phyloP scores from a whole-genome alignment of 1,284 basidiomycete species.

The Sanguinoderma infundibulare region DNA sequence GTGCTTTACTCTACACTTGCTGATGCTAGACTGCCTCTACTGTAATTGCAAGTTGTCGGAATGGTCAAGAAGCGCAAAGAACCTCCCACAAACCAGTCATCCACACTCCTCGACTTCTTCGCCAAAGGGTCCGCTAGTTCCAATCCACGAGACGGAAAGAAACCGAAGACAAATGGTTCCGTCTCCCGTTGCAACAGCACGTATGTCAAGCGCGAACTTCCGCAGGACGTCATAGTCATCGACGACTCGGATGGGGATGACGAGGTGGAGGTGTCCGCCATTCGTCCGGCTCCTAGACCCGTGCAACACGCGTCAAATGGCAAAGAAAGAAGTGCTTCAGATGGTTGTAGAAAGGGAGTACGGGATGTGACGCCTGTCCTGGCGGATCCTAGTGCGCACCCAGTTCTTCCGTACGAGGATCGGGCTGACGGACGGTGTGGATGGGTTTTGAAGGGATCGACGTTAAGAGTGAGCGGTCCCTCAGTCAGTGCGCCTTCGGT shows the following conservation, averaged over 20 bases:
- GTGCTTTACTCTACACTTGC: neutral
- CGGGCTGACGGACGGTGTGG: constrained; percentile 4
- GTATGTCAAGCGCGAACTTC: constrained; percentile 13
- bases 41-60: neutral
- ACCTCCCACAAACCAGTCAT: constrained; percentile 33
- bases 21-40: neutral
- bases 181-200: neutral
- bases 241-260: constrained; percentile 55
- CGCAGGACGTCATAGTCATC: constrained; percentile 56
- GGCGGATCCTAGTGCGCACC: constrained; percentile 12
- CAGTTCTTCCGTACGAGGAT: neutral
- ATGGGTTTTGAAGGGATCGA: constrained; percentile 8
- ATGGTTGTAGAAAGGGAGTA: neutral
- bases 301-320: neutral
- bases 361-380: neutral
- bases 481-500: neutral
- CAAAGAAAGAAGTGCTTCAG: neutral
- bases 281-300: constrained; percentile 4
- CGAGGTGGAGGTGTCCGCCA: constrained; percentile 3
- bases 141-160: constrained; percentile 14
- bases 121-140: constrained; percentile 22
- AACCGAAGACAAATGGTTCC: constrained; percentile 8
- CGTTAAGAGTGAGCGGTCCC: constrained; percentile 9
- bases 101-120: constrained; percentile 60
- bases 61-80: constrained; percentile 46